These are phyloP conservation scores for Acanthochlamys bracteata DNA, from an alignment of 106 monocot genomes.

Conservation along the genomic window DNA sequence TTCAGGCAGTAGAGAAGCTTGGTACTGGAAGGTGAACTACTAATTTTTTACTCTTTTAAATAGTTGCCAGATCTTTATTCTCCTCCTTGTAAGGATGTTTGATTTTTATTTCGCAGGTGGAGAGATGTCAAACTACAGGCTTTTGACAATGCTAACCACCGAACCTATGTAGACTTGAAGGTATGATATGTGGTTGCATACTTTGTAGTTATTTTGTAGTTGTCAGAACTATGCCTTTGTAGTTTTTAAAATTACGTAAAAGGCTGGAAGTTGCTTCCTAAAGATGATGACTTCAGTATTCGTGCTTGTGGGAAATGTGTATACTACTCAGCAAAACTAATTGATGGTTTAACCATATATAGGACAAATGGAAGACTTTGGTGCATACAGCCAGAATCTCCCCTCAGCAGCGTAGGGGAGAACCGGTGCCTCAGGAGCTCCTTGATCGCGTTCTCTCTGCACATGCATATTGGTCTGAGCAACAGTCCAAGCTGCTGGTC, in stretches of 20 bases:
- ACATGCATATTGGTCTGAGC: slow-evolving; percentile 44
- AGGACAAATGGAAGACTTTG: slow-evolving; percentile 62
- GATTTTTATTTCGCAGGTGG: slow-evolving; percentile 24
- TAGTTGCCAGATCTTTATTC: too few relatives aligned
- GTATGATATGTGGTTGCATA: slow-evolving; percentile 2
- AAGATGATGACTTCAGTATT: too few relatives aligned
- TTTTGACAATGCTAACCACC: slow-evolving; percentile 50
- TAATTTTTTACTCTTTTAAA: too few relatives aligned
- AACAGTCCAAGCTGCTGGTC: slow-evolving; percentile 30
- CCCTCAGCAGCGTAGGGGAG: slow-evolving; percentile 49
- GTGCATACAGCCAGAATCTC: slow-evolving; percentile 49
- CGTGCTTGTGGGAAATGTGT: background rate
- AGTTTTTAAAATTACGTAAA: too few relatives aligned
- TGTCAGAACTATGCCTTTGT: too few relatives aligned
- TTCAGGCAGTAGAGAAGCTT: slow-evolving; percentile 82
- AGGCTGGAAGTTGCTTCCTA: too few relatives aligned
- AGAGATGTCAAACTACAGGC: slow-evolving; percentile 45
- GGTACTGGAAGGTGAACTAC: slow-evolving; percentile 78
- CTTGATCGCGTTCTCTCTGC: slow-evolving; percentile 41
- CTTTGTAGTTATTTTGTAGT: background rate
- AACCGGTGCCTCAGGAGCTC: slow-evolving; percentile 51
- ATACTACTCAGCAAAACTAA: background rate
- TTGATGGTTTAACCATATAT: background rate
- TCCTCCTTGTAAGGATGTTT: background rate
- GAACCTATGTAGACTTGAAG: slow-evolving; percentile 54